Conservation (phyloP, 140 eudicot species). For the Erigeron philadelphicus region DNA sequence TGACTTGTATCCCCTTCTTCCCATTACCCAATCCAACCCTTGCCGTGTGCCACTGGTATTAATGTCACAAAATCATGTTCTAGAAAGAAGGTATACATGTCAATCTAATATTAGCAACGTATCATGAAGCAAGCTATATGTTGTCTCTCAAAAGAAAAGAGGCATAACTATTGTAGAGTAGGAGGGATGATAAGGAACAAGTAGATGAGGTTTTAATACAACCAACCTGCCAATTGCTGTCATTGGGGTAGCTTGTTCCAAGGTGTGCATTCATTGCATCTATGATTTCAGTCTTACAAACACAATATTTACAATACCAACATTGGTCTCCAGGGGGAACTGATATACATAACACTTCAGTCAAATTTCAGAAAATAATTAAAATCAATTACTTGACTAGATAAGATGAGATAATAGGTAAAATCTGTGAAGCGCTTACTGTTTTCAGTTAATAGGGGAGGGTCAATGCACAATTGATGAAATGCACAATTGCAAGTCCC, state of each 20-base stretch:
- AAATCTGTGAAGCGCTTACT: constrained; percentile 47
- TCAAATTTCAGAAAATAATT: constrained; percentile 18
- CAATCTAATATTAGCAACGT: constrained; percentile 2
- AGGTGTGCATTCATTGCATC: constrained; percentile 93
- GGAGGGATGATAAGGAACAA: neutral
- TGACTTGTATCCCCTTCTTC: neutral
- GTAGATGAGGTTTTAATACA: constrained; percentile 2
- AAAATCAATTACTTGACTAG: constrained; percentile 11
- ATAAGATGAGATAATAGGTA: neutral
- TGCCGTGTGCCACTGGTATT: too few relatives aligned
- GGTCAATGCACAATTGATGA: constrained; percentile 91
- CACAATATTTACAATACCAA: constrained; percentile 85
- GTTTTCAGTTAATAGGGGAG: constrained; percentile 84
- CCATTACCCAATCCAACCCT: neutral
- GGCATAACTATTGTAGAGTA: neutral
- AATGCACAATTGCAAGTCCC: constrained; percentile 95
- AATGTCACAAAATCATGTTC: neutral
- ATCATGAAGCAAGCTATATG: neutral
- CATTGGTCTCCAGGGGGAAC: constrained; percentile 94
- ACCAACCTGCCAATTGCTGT: constrained; percentile 77
- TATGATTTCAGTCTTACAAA: constrained; percentile 76
- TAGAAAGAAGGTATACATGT: neutral
- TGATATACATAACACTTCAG: constrained; percentile 29
- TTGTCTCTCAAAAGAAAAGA: constrained; percentile 4
- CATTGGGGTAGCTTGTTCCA: constrained; percentile 62